These are phyloP conservation scores for Flaveria trinervia DNA, from an alignment of 129 eudicot species.

Conservation along the genomic window DNA sequence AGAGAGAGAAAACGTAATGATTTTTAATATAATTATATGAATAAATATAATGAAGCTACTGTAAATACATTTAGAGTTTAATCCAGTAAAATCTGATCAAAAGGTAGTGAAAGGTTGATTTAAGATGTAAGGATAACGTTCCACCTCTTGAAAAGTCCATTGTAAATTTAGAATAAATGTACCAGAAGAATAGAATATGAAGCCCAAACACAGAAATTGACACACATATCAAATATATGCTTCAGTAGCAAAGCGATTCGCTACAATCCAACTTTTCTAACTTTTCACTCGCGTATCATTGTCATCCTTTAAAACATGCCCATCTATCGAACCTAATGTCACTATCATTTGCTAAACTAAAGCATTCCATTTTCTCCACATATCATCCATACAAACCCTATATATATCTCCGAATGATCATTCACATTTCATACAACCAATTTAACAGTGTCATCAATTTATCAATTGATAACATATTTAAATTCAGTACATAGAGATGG, in stretches of 20 bases:
- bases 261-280: constrained; percentile 11
- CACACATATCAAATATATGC: constrained; percentile 15
- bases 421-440: constrained; percentile 24
- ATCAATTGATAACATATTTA: not conserved
- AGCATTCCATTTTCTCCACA: constrained; percentile 32
- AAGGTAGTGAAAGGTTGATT: not conserved
- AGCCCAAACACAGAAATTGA: constrained; percentile 8
- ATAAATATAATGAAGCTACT: too few species aligned
- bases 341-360: constrained; percentile 17
- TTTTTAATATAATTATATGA: too few species aligned
- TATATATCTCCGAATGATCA: constrained; percentile 19
- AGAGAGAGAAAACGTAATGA: too few species aligned
- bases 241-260: constrained; percentile 24
- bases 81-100: too few species aligned
- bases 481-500: constrained; percentile 38
- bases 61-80: too few species aligned
- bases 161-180: not conserved
- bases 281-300: constrained; percentile 11
- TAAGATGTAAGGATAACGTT: not conserved
- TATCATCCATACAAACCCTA: constrained; percentile 31
- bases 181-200: constrained; percentile 19
- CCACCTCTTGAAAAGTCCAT: constrained; percentile 18
- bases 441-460: not conserved
- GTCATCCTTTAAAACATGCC: constrained; percentile 16
- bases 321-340: constrained; percentile 20